phyloP scores from a whole-genome alignment of 768 basidiomycete species.

The Aureoboletus auriporus region DNA sequence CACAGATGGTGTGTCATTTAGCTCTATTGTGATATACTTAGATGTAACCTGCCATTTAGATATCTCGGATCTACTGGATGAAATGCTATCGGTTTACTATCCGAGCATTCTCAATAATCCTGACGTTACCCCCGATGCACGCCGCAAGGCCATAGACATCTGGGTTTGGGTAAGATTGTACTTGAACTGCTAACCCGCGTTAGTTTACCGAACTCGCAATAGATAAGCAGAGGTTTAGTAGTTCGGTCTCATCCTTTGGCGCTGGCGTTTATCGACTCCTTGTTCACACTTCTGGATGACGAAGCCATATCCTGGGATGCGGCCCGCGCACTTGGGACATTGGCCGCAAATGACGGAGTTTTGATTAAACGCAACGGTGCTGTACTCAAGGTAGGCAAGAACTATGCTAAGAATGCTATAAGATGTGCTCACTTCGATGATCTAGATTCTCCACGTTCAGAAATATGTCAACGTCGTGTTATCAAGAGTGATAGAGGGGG shows the following conservation, averaged over 20 bases:
- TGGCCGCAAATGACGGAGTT: slow-evolving; percentile 57
- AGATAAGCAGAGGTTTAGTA: slow-evolving; percentile 80
- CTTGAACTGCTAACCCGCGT: background rate
- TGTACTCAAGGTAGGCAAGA: slow-evolving; percentile 60
- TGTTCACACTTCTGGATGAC: slow-evolving; percentile 74
- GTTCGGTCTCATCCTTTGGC: slow-evolving; percentile 66
- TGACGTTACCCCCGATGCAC: slow-evolving; percentile 30
- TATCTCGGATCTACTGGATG: slow-evolving; percentile 40
- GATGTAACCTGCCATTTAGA: slow-evolving; percentile 31
- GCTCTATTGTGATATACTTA: background rate
- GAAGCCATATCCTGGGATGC: slow-evolving; percentile 62
- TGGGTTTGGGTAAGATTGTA: slow-evolving; percentile 66
- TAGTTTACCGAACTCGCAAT: slow-evolving; percentile 1
- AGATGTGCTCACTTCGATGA: slow-evolving; percentile 1
- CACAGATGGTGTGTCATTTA: slow-evolving; percentile 46
- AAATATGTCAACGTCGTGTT: slow-evolving; percentile 70
- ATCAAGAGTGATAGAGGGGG: slow-evolving; percentile 69
- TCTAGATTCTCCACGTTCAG: slow-evolving; percentile 68
- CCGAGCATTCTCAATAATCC: slow-evolving; percentile 38
- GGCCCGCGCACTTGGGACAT: slow-evolving; percentile 67
- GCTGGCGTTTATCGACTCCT: slow-evolving; percentile 49
- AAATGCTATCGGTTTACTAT: slow-evolving; percentile 49
- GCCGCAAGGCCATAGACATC: slow-evolving; percentile 48
- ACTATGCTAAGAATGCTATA: background rate
- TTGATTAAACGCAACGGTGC: slow-evolving; percentile 78